These are phyloP conservation scores for Dichotomopilus funicola DNA, from an alignment of 2,329 filamentous ascomycete genomes.

Conservation along the genomic window DNA sequence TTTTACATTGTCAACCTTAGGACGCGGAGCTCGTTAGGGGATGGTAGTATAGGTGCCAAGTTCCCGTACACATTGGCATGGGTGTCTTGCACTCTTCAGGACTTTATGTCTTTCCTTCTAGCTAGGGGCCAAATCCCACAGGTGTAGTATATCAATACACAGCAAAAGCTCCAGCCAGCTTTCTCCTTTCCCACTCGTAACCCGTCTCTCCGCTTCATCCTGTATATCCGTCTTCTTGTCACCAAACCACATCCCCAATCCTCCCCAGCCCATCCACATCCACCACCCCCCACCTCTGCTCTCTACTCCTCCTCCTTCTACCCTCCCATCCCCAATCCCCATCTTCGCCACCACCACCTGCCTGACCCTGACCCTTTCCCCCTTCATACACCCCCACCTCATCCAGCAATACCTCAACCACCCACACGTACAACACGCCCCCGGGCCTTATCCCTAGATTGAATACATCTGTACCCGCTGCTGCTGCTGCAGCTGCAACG, in stretches of 20 bases:
- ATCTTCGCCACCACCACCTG: too few species aligned
- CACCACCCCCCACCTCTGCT: slow-evolving; percentile 49
- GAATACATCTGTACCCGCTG: neutral
- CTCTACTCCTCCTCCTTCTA: slow-evolving; percentile 33
- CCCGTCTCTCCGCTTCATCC: neutral
- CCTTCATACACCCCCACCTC: slow-evolving; percentile 37
- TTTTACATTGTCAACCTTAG: too few species aligned
- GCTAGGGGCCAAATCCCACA: too few species aligned
- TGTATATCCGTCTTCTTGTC: neutral
- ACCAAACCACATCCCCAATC: slow-evolving; percentile 33
- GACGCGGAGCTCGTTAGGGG: too few species aligned
- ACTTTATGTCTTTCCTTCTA: too few species aligned
- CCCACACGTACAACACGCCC: slow-evolving; percentile 34
- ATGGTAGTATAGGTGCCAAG: too few species aligned
- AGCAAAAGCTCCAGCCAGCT: too few species aligned
- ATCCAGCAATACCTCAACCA: slow-evolving; percentile 47
- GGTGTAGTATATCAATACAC: too few species aligned
- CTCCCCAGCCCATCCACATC: slow-evolving; percentile 31
- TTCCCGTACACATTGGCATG: too few species aligned
- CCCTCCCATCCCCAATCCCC: slow-evolving; percentile 1
- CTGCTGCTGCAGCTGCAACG: too few species aligned
- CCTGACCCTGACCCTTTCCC: slow-evolving; percentile 21
- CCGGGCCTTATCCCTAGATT: slow-evolving; percentile 4
- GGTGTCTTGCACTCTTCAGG: too few species aligned
- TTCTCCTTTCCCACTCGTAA: too few species aligned